Base-by-base conservation (phyloP, 73 alveolate genomes). In the Paramecium caudatum region DNA sequence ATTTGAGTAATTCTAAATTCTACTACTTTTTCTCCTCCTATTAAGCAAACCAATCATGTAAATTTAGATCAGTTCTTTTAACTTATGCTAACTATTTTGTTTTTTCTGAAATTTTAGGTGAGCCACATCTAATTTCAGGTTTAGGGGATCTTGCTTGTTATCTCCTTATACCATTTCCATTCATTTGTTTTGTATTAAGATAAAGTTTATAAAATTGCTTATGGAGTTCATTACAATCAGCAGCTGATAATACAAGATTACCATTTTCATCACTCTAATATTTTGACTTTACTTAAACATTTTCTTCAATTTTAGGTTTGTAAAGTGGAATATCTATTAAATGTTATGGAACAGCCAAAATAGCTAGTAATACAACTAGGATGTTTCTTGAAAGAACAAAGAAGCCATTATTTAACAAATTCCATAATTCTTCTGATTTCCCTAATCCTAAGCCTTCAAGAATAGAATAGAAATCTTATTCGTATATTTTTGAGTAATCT, bases 191-290 rank as follows among this genome's bases (percentile, higher is more conserved):
- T 7, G 88, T 74, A 45, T 74, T 74, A 13, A 74, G 16, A 74
- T 74, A 74, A 6, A 74, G n/a, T 45, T 36, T 74, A 5, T 74
- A 74, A n/a, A 74, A 74, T 47, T 36, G 21, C 15, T 45, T 37
- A 19, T 74, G 88, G 17, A 74, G 43, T 16, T 41, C 62, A 41
- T 74, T 16, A 74, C 88, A 74, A 74, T 74, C 88, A 17, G 17
- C 0, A 12, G 16, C 88, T 10, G 68, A 34, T 34, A 74, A 74
- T 27, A 74, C 43, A 7, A 74, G 13, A 39, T 74, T 74, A 16
- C 88, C 88, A 74, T 74, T 74, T 27, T 74, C 88, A 74, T 74
- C 88, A 27, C 43, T 36, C 32, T 74, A 41, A 74, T 27, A 74
- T 74, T 74, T 27, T 13, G 88, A 74, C 30, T 74, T 74, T 0